Conservation (phyloP, 2,329 filamentous ascomycete species). For the Fusarium sp. region DNA sequence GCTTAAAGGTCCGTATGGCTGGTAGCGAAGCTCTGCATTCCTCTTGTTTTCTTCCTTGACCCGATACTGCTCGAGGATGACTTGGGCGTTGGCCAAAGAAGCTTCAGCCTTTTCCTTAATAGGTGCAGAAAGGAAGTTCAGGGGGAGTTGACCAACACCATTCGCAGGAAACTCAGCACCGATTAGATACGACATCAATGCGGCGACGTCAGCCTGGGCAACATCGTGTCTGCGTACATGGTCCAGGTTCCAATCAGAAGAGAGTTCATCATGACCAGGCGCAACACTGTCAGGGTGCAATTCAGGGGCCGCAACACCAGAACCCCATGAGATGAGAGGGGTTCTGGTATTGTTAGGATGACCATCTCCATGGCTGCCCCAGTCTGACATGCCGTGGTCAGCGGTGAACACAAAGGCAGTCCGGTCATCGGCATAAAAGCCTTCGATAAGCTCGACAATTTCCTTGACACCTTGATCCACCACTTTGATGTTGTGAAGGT, state of each 20-base stretch:
- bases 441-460: slow-evolving; percentile 81
- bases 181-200: slow-evolving; percentile 92
- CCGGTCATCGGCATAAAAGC: slow-evolving; percentile 85
- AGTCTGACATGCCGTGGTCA: slow-evolving; percentile 99
- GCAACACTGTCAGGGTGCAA: slow-evolving; percentile 66
- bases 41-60: slow-evolving; percentile 92
- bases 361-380: slow-evolving; percentile 98
- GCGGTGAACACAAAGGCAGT: slow-evolving; percentile 98
- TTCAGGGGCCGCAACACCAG: slow-evolving; percentile 83
- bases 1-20: slow-evolving; percentile 77
- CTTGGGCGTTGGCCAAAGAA: slow-evolving; percentile 83
- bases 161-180: slow-evolving; percentile 94
- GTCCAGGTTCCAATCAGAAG: slow-evolving; percentile 86
- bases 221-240: slow-evolving; percentile 89
- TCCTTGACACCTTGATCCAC: slow-evolving; percentile 92
- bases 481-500: slow-evolving; percentile 92
- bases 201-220: slow-evolving; percentile 90
- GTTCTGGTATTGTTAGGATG: slow-evolving; percentile 98
- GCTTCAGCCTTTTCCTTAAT: slow-evolving; percentile 84
- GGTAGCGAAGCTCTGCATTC: slow-evolving; percentile 78
- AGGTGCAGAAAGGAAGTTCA: slow-evolving; percentile 80
- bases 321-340: slow-evolving; percentile 92
- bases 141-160: slow-evolving; percentile 90
- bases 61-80: slow-evolving; percentile 94
- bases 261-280: slow-evolving; percentile 90